Percentiles rank a stretch among this genome's conserved stretches.
phyloP scores from a whole-genome alignment of 345 rosid species.

The Acer campestre region DNA sequence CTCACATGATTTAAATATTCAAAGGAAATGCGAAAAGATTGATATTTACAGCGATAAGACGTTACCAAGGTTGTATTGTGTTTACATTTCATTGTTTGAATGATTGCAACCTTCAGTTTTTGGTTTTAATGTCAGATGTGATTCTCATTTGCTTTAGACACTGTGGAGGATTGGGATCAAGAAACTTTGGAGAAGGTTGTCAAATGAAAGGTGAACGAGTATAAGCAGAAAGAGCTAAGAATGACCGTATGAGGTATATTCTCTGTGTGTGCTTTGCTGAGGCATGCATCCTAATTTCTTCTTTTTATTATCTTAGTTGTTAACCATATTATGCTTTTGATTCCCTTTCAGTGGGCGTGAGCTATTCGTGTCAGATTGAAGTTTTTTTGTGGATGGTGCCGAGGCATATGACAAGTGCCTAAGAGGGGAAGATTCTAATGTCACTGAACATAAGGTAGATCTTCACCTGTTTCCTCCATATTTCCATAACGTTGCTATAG shows the following conservation, averaged over 20 bases:
- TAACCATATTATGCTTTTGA: conserved; percentile 19
- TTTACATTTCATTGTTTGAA: not conserved
- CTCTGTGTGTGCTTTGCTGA: not conserved
- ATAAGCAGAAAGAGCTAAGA: conserved; percentile 64
- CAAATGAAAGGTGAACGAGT: conserved; percentile 59
- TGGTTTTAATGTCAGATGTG: not conserved
- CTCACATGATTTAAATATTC: conserved; percentile 70
- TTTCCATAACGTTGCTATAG: not conserved
- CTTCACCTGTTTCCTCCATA: not conserved
- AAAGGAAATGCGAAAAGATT: conserved; percentile 74
- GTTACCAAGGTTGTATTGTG: conserved; percentile 43
- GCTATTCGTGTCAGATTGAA: conserved; percentile 57
- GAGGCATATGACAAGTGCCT: conserved; percentile 60
- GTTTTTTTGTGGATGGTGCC: conserved; percentile 62
- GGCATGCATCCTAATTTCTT: not conserved
- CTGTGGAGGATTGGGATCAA: conserved; percentile 83
- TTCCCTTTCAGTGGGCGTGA: conserved; percentile 59
- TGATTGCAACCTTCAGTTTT: not conserved
- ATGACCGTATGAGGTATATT: conserved; percentile 67
- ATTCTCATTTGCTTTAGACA: conserved; percentile 30
- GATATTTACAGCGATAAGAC: conserved; percentile 64
- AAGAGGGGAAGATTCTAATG: conserved; percentile 50
- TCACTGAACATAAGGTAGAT: conserved; percentile 39
- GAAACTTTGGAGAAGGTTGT: conserved; percentile 74
- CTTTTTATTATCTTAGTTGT: conserved; percentile 6